Evolutionary conservation across 2,329 filamentous ascomycete genomes (phyloP), one percentile per base, ranked within the genome.

Genomic region (Claviceps purpurea): DNA sequence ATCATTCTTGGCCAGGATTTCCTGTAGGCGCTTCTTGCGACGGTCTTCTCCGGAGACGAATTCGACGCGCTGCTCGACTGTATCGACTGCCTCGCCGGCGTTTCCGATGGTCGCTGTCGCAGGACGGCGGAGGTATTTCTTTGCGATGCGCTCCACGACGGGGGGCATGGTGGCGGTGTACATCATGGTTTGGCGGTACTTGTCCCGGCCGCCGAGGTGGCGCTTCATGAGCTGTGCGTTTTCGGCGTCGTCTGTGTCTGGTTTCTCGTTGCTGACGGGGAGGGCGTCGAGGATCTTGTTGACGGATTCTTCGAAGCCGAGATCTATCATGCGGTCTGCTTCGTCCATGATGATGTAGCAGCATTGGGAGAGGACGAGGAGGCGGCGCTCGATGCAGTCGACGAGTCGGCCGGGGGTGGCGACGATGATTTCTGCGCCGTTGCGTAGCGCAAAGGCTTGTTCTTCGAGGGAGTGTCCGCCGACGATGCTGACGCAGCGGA

Each of bases 321-420:
- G 81, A 65, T 98, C 93, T 57, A 98, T 95, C 93, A 98, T 98
- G 52, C 91, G 87, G 70, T 98, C 93, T 40, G 93, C 93, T 77
- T 98, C 93, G 67, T 98, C 93, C 91, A 98, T 96, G 69, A 98
- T 95, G 52, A 97, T 81, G 70, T 97, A 97, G 71, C 90, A 95
- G 68, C 93, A 97, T 69, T 97, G 93, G n/a, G 83, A 84, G 47
- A 97, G 79, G 1, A 98, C 91, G 2, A 97, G 76, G 34, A 97
- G 81, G 38, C 91, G 84, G 18, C 93, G 81, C 68, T 98, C 93
- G 60, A 98, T 93, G 68, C 90, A 97, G 72, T 98, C 93, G 8
- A 97, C 87, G 1, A 98, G 79, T 77, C 93, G 90, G 71, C 93
- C 93, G 0, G 93, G 93, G 0, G 93, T 98, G n/a, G 93, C 93